Conservation (phyloP, 2,329 filamentous ascomycete species). For the Xylaria sp. region DNA sequence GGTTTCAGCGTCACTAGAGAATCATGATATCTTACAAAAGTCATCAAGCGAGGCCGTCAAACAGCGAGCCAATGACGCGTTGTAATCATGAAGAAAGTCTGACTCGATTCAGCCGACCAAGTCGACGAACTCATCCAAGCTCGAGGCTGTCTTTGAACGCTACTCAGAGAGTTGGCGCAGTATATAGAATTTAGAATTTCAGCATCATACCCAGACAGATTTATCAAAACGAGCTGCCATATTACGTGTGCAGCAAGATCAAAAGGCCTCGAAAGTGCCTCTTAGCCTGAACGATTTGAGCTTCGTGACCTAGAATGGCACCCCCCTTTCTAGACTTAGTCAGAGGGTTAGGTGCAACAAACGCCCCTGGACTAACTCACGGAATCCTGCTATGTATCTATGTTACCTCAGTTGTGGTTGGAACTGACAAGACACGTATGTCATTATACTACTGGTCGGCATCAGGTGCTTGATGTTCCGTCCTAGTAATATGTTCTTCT, state of each 20-base stretch:
- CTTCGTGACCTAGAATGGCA: neutral
- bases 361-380: neutral
- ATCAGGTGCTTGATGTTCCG: too few relatives aligned
- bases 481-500: too few relatives aligned
- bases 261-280: neutral
- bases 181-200: constrained; percentile 47
- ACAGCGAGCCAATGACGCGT: constrained; percentile 5
- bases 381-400: neutral
- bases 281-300: neutral
- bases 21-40: constrained; percentile 5
- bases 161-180: constrained; percentile 35
- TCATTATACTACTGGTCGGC: too few relatives aligned
- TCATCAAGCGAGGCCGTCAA: constrained; percentile 7
- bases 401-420: neutral
- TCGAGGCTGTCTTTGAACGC: constrained; percentile 8
- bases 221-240: constrained; percentile 8
- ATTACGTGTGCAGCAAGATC: neutral
- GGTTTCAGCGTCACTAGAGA: constrained; percentile 8
- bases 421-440: too few relatives aligned
- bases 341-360: neutral
- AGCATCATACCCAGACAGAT: constrained; percentile 45
- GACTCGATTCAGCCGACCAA: neutral
- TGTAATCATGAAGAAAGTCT: constrained; percentile 3
- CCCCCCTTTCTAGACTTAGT: neutral
- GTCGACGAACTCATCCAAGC: constrained; percentile 17